Evolutionary conservation across 352 stramenopile species (phyloP), one percentile per base, ranked within the genome.

Genomic region (Globisporangium takayamanum): DNA sequence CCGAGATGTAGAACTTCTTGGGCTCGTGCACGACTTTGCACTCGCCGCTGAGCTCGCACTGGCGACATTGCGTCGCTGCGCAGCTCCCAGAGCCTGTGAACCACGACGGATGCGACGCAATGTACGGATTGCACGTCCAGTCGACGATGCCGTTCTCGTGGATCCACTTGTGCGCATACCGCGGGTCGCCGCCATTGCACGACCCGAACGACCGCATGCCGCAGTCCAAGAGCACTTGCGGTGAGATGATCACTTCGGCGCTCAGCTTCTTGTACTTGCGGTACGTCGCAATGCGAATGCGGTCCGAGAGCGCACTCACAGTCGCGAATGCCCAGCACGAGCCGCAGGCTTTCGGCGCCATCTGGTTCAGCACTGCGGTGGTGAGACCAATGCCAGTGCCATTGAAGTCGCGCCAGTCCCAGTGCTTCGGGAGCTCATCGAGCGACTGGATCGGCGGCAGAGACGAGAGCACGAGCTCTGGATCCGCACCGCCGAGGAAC

Each of bases 151-250:
- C 82, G 45, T 92, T 87, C 62, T 89, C 78, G 44, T 88, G 75
- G 59, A 92, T 92, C 82, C 82, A 92, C 62, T 92, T 85, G 69
- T 92, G 81, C 20, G 81, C 81, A 45, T 85, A 85, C n/a, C 81
- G 74, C 15, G 81, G 81, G 30, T 92, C 82, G n/a, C 82, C 82
- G n/a, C 82, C 82, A 20, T 72, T 77, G 60, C 82, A 89, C 51
- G 82, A 92, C 15, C 82, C 79, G 48, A 92, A 92, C 2, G 78
- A 89, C 6, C 80, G 79, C 82, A 92, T 92, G 33, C 82, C 82
- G 49, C 82, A 92, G 61, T 92, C 80, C 5, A 92, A 57, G 48
- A 92, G 62, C 28, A 79, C 72, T 60, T 92, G 80, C 14, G 79
- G 79, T 15, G 82, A 89, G 25, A 92, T 66, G 39, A 89, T 30